Conservation (phyloP, 176 grass and related monocot species). For the Oryza longistaminata region DNA sequence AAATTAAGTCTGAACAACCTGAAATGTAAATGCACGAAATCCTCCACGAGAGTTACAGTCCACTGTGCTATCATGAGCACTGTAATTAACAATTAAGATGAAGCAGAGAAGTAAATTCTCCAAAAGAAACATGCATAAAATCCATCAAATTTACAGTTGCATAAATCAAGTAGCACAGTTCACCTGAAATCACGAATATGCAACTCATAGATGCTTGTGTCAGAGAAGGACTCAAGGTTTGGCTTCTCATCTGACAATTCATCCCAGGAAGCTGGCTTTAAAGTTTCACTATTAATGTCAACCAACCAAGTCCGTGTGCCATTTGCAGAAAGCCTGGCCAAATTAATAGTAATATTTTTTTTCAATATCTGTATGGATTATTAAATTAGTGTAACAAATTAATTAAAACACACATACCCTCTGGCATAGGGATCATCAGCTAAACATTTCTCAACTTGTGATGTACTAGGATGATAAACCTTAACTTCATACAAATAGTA, state of each 20-base stretch:
- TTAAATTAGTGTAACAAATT: background rate
- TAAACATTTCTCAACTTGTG: conserved; percentile 54
- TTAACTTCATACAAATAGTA: conserved; percentile 87
- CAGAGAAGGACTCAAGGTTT: conserved; percentile 75
- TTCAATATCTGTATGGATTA: background rate
- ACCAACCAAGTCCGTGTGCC: conserved; percentile 71
- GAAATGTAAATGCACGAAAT: conserved; percentile 70
- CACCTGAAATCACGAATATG: conserved; percentile 98
- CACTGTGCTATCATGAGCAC: conserved; percentile 63
- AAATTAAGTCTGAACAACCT: conserved; percentile 50
- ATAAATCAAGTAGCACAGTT: conserved; percentile 15
- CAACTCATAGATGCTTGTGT: conserved; percentile 92
- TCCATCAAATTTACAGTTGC: background rate
- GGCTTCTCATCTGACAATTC: conserved; percentile 75
- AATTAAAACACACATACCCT: conserved; percentile 53
- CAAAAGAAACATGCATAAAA: conserved; percentile 14
- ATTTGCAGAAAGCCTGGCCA: conserved; percentile 75
- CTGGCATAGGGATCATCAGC: conserved; percentile 84
- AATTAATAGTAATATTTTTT: conserved; percentile 20
- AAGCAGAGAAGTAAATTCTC: background rate
- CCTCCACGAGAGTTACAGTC: conserved; percentile 58
- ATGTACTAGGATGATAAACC: conserved; percentile 73
- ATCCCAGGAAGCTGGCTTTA: conserved; percentile 82
- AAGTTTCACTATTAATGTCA: conserved; percentile 58
- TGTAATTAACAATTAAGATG: conserved; percentile 40